Percentiles rank a stretch among this genome's conserved stretches.
Conservation (phyloP, 805 yeast genomes). For the Wickerhamomyces sydowiorum region DNA sequence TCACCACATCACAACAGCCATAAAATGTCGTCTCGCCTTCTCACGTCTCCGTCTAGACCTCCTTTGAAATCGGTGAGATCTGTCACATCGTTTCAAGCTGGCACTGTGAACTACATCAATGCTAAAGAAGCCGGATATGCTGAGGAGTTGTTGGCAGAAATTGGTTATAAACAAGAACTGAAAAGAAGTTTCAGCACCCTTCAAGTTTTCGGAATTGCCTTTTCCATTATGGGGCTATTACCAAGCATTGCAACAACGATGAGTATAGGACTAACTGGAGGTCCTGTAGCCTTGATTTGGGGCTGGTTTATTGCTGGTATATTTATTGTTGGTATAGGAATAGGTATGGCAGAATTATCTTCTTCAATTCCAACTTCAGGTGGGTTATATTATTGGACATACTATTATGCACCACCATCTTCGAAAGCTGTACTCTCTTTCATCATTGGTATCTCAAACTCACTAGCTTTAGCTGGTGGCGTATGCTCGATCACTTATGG, state of each 20-base stretch:
- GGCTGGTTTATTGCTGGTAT: conserved; percentile 58
- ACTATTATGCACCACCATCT: conserved; percentile 50
- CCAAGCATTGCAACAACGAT: conserved; percentile 52
- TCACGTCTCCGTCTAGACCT: not conserved
- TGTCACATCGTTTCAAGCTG: too few species aligned
- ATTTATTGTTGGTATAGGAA: conserved; percentile 48
- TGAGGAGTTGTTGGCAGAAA: conserved; percentile 32
- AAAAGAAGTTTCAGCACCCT: conserved; percentile 55
- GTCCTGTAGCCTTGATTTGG: conserved; percentile 36
- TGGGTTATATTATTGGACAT: conserved; percentile 61
- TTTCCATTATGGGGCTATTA: conserved; percentile 61
- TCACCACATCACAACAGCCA: too few species aligned
- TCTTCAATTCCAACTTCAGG: conserved; percentile 67
- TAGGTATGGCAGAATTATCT: conserved; percentile 55
- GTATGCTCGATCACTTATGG: conserved; percentile 64
- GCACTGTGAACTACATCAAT: conserved; percentile 7
- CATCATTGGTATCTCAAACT: conserved; percentile 60
- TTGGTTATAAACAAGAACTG: conserved; percentile 71
- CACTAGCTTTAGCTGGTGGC: conserved; percentile 58
- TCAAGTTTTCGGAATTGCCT: conserved; percentile 68
- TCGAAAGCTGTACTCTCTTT: conserved; percentile 45
- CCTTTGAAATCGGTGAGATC: too few species aligned
- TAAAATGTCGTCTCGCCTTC: not conserved
- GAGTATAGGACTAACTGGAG: conserved; percentile 5
- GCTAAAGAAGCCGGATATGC: conserved; percentile 21